A percentile compares a stretch with the other conserved stretches of the same genome.
Conservation (phyloP, 805 yeast species). For the Saturnispora serradocipensis region DNA sequence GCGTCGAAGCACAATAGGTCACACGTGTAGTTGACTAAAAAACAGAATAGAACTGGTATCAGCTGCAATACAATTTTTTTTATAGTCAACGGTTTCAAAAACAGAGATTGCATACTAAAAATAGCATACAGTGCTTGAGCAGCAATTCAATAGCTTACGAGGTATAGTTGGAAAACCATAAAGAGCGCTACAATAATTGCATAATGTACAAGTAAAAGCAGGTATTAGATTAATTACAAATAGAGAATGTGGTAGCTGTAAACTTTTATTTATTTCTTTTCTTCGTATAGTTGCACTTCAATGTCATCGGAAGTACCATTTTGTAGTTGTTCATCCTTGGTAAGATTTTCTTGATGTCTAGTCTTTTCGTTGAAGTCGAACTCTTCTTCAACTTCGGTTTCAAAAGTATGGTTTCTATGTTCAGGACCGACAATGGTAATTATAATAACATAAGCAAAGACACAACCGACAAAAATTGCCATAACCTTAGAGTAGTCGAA, state of each 20-base stretch:
- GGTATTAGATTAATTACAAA: no score
- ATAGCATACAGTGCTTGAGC: no score
- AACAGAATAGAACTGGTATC: no score
- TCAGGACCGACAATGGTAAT: conserved; percentile 55
- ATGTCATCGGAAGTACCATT: conserved; percentile 9
- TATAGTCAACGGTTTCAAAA: no score
- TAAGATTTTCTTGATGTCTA: conserved; percentile 11
- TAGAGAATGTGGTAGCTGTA: neutral
- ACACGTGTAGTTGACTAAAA: no score
- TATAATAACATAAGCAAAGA: conserved; percentile 42
- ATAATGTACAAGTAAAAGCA: neutral
- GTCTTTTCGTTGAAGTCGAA: conserved; percentile 12
- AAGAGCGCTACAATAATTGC: neutral
- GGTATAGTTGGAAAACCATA: neutral
- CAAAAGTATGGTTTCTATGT: conserved; percentile 28
- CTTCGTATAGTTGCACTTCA: neutral
- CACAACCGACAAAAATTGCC: conserved; percentile 61
- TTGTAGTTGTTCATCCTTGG: conserved; percentile 7
- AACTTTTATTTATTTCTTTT: neutral
- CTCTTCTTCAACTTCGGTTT: conserved; percentile 16
- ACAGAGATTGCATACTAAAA: no score
- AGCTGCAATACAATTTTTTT: no score
- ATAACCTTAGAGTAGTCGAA: conserved; percentile 51
- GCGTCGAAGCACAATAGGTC: no score
- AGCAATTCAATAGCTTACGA: no score